phyloP scores from a whole-genome alignment of 345 rosid genomes.

The Barbarea vulgaris region DNA sequence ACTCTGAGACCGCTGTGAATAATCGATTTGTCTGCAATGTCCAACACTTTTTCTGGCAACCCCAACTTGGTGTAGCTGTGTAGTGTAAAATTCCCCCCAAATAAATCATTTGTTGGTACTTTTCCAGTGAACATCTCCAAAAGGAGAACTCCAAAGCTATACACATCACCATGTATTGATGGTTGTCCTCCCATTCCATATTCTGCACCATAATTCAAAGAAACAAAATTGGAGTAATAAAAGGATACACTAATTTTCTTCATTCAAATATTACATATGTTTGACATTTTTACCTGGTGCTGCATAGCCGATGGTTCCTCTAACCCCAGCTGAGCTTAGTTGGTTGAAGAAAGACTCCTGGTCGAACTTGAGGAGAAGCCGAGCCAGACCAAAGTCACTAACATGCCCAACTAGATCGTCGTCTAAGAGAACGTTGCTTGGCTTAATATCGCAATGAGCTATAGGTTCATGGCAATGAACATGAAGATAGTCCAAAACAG shows the following conservation, averaged over 20 bases:
- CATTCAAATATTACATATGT: neutral
- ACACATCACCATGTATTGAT: slow-evolving; percentile 26
- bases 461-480: neutral
- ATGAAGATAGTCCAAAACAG: slow-evolving; percentile 15
- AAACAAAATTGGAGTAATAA: too few relatives aligned
- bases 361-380: neutral
- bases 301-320: slow-evolving; percentile 26
- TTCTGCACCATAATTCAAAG: slow-evolving; percentile 18
- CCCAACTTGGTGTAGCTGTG: slow-evolving; percentile 19
- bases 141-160: slow-evolving; percentile 9
- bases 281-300: slow-evolving; percentile 14
- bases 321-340: neutral
- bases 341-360: neutral
- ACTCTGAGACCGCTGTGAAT: neutral
- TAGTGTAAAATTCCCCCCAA: slow-evolving; percentile 25
- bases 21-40: slow-evolving; percentile 21
- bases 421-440: slow-evolving; percentile 12
- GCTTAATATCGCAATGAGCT: slow-evolving; percentile 1
- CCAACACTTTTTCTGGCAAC: neutral
- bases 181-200: slow-evolving; percentile 44
- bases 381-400: slow-evolving; percentile 32
- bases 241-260: neutral
- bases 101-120: slow-evolving; percentile 34
- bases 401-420: slow-evolving; percentile 4
- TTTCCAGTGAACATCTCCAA: slow-evolving; percentile 18